These are phyloP conservation scores for Xylaria polymorpha DNA, from an alignment of 2,329 filamentous ascomycete species.

Conservation along the genomic window DNA sequence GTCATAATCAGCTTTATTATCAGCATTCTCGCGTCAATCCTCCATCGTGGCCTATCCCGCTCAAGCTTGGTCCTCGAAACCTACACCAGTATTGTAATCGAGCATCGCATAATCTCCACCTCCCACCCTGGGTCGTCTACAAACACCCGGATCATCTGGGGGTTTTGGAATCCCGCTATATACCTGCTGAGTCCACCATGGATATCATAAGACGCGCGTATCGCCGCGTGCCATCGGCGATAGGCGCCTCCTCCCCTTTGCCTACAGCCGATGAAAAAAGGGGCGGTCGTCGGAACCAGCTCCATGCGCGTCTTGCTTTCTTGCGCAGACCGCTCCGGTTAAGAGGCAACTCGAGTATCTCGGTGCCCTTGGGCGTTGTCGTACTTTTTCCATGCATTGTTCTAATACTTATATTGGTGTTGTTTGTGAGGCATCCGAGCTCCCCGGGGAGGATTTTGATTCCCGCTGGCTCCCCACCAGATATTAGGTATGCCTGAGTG, in stretches of 20 bases:
- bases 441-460: conserved; percentile 85
- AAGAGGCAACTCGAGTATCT: conserved; percentile 90
- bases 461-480: conserved; percentile 86
- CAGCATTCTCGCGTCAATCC: conserved; percentile 3
- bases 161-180: conserved; percentile 23
- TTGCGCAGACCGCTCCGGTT: conserved; percentile 88
- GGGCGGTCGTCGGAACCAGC: conserved; percentile 51
- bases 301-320: conserved; percentile 74
- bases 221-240: conserved; percentile 59
- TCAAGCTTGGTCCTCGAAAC: conserved; percentile 20
- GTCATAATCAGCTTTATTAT: conserved; percentile 29
- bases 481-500: conserved; percentile 78
- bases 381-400: conserved; percentile 93
- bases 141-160: conserved; percentile 15
- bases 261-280: conserved; percentile 65
- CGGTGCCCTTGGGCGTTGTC: conserved; percentile 91
- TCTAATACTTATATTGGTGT: conserved; percentile 87
- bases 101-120: conserved; percentile 33
- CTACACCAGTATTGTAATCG: conserved; percentile 25
- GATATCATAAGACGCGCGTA: conserved; percentile 69
- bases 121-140: conserved; percentile 20
- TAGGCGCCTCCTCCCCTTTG: conserved; percentile 55
- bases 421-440: conserved; percentile 89
- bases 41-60: background rate
- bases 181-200: conserved; percentile 55